Base-by-base conservation (phyloP, 352 stramenopile genomes). In the Phytophthora citricola region DNA sequence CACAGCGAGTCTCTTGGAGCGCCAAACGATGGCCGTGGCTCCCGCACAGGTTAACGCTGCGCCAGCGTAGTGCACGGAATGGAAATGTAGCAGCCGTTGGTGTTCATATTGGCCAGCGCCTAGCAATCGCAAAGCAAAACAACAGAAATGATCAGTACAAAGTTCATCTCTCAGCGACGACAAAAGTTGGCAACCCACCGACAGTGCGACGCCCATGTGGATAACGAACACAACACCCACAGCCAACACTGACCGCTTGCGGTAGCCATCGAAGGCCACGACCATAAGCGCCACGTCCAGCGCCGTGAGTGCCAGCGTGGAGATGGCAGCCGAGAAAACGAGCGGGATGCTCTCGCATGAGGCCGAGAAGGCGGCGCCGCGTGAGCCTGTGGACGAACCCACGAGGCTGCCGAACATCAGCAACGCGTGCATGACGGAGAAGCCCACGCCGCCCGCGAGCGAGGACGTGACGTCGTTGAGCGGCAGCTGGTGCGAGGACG, bases 321-420 rank as follows among this genome's bases (percentile, higher is more conserved):
- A 91, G 29, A 94, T 51, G 27, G 84, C 81, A 4, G 79, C 69
- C 12, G 83, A 81, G 50, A 94, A 89, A 39, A 95, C 54, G 36
- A 94, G 72, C 45, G 88, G 88, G 49, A 95, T 78, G 40, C 61
- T 77, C 52, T 88, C 78, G 57, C 88, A 95, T 11, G 86, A 92
- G 27, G 59, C 20, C 10, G 81, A 89, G 72, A 93, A 95, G 44
- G 85, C 83, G 5, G 86, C 86, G 48, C 88, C 88, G 43, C 86
- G 83, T 14, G 69, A 71, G 24, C 83, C 81, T 3, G 86, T 92
- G 41, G 79, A 92, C 1, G 84, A 85, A 11, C 73, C 86, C 34
- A 94, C 47, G 38, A 95, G 66, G 46, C 81, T 93, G 58, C 88
- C 88, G 52, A 92, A 95, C 79, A 95, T 90, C 69, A 95, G 89